Percentiles rank a stretch among this genome's conserved stretches.
Evolutionary conservation across 768 basidiomycete genomes (phyloP).

Genomic region (Auriculariales sp.): DNA sequence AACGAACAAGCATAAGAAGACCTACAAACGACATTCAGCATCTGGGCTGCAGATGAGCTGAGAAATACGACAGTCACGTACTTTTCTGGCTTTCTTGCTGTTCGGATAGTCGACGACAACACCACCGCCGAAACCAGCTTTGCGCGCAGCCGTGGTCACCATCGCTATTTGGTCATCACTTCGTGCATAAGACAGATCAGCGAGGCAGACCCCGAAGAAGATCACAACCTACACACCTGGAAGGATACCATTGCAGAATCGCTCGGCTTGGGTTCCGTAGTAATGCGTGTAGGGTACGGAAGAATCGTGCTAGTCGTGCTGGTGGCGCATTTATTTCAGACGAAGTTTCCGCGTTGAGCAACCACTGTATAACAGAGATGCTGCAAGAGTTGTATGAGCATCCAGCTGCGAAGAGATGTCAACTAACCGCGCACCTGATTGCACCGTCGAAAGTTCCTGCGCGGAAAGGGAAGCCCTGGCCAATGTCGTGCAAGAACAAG

Average conservation of each 20-base stretch:
- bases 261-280: conserved; percentile 77
- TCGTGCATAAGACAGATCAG: background rate
- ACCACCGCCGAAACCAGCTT: conserved; percentile 93
- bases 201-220: background rate
- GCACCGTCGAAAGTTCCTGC: conserved; percentile 97
- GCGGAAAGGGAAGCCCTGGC: conserved; percentile 93
- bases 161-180: conserved; percentile 89
- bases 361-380: conserved; percentile 98
- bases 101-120: conserved; percentile 96
- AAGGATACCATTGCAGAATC: conserved; percentile 52
- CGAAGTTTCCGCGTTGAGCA: conserved; percentile 90
- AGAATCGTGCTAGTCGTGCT: conserved; percentile 75
- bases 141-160: conserved; percentile 83
- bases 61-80: too few species aligned
- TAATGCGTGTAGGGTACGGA: conserved; percentile 80
- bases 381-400: conserved; percentile 24
- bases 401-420: background rate
- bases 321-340: conserved; percentile 81
- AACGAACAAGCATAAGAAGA: conserved; percentile 86
- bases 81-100: conserved; percentile 87
- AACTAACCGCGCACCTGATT: conserved; percentile 58
- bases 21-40: too few species aligned
- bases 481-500: conserved; percentile 92
- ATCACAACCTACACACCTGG: conserved; percentile 14
- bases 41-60: too few species aligned